Conservation (phyloP, 2,329 filamentous ascomycete species). For the Trichoderma endophyticum region DNA sequence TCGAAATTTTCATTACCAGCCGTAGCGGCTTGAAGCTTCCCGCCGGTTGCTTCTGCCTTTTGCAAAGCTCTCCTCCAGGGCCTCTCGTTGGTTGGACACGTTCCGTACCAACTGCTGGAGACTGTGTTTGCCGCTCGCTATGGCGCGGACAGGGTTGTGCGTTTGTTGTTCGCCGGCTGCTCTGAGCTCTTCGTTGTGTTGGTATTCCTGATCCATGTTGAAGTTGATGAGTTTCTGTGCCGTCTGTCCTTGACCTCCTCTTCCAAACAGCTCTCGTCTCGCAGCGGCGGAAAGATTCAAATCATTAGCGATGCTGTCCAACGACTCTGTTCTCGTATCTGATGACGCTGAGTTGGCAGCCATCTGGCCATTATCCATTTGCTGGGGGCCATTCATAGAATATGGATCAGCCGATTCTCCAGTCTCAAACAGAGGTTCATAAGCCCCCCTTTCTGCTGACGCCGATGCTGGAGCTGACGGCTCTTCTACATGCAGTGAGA, state of each 20-base stretch:
- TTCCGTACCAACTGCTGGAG: constrained; percentile 83
- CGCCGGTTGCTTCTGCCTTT: constrained; percentile 73
- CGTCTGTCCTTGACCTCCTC: constrained; percentile 44
- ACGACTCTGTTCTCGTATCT: constrained; percentile 46
- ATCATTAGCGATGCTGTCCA: constrained; percentile 69
- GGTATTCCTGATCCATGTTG: constrained; percentile 85
- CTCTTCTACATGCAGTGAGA: constrained; percentile 57
- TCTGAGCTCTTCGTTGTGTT: constrained; percentile 74
- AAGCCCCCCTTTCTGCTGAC: constrained; percentile 32
- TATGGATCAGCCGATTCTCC: constrained; percentile 17
- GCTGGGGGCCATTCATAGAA: constrained; percentile 24
- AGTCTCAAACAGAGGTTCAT: constrained; percentile 52
- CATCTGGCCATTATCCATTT: constrained; percentile 26
- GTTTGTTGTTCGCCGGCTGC: constrained; percentile 66
- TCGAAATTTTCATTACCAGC: constrained; percentile 55
- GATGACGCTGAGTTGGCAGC: constrained; percentile 29
- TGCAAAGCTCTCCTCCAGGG: constrained; percentile 88
- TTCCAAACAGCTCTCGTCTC: constrained; percentile 81
- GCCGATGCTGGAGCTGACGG: constrained; percentile 25
- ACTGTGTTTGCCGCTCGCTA: constrained; percentile 79
- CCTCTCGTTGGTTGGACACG: constrained; percentile 77
- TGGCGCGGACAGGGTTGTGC: constrained; percentile 82
- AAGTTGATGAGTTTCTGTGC: constrained; percentile 72
- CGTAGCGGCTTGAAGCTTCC: constrained; percentile 80
- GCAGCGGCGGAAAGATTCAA: constrained; percentile 76